Base-by-base conservation (phyloP, 2,329 filamentous ascomycete species). In the Exophiala lecanii-corni region DNA sequence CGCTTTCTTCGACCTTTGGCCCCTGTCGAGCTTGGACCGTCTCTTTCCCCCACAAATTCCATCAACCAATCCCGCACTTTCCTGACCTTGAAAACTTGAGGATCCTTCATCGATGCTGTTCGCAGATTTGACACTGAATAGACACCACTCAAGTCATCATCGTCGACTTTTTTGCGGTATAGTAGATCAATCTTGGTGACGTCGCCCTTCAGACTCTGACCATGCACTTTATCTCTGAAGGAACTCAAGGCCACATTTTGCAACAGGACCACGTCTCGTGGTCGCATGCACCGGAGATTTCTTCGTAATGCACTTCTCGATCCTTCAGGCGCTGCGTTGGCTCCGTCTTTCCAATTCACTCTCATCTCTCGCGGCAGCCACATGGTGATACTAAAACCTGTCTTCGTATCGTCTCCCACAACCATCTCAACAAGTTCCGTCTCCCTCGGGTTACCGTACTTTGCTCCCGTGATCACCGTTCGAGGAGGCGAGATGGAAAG, bases 351-450 rank as follows among this genome's bases (percentile, higher is more conserved):
- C 54, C 54, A 56, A 18, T 52, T 52, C 20, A 50, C 47, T 34
- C 42, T 43, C 48, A 50, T 57, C 21, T 53, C 57, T 28, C 49
- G 56, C 53, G 48, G 50, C 2, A 94, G 68, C 91, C 91, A 97
- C 61, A 94, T 88, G 2, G 84, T 89, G 42, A 96, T 72, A 19
- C 75, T 79, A 64, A 96, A 94, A 2, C 84, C 85, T 0, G 86
- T 78, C 51, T 75, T 78, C 0, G 89, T 94, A 39, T 95, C 86
- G 61, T 97, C 91, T 4, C 86, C 89, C 1, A 96, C 79, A 1
- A 89, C 70, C 2, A 92, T 63, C 62, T 94, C 88, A 30, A 91
- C 69, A 2, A 94, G 72, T 4, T 84, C 76, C 39, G 82, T 72
- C 32, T 71, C 64, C 19, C 47, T 35, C n/a, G 50, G 50, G 47